These are phyloP conservation scores for Ascochyta lentis DNA, from an alignment of 2,329 filamentous ascomycete species.

Conservation along the genomic window DNA sequence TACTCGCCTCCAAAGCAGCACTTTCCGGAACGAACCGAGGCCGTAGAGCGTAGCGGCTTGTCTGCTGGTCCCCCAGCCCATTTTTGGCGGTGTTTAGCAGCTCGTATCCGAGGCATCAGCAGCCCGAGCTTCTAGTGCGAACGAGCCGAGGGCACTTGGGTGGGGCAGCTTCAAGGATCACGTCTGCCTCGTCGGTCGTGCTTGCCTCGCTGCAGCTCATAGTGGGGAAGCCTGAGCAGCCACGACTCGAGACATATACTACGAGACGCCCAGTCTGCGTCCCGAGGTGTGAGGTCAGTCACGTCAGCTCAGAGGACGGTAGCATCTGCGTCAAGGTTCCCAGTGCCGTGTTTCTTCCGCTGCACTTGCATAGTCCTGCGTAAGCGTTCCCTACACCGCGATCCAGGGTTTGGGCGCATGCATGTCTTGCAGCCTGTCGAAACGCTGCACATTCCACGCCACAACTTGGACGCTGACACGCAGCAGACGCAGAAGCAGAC, in stretches of 20 bases:
- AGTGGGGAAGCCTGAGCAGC: constrained; percentile 13
- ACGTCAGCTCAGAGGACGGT: background rate
- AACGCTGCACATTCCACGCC: constrained; percentile 21
- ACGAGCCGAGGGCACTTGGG: constrained; percentile 18
- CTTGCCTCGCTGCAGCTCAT: constrained; percentile 13
- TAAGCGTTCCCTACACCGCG: constrained; percentile 18
- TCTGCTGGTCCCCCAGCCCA: background rate
- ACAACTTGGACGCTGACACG: constrained; percentile 22
- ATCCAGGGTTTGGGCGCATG: constrained; percentile 28
- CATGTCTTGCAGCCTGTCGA: constrained; percentile 19
- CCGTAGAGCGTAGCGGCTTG: constrained; percentile 11
- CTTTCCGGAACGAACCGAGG: constrained; percentile 24
- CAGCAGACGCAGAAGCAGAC: background rate
- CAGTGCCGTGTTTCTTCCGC: constrained; percentile 12
- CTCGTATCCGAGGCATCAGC: constrained; percentile 21
- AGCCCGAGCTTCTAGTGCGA: constrained; percentile 25
- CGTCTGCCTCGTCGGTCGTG: constrained; percentile 19
- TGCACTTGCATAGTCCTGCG: constrained; percentile 15
- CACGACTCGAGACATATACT: constrained; percentile 10
- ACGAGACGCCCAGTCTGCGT: background rate
- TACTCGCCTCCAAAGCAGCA: background rate
- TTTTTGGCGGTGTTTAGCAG: background rate
- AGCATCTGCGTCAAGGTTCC: constrained; percentile 4
- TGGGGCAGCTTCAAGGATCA: constrained; percentile 21
- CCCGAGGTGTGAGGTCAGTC: background rate